Base-by-base conservation (phyloP, 108 stramenopile species). In the Halocafeteria seosinensis region DNA sequence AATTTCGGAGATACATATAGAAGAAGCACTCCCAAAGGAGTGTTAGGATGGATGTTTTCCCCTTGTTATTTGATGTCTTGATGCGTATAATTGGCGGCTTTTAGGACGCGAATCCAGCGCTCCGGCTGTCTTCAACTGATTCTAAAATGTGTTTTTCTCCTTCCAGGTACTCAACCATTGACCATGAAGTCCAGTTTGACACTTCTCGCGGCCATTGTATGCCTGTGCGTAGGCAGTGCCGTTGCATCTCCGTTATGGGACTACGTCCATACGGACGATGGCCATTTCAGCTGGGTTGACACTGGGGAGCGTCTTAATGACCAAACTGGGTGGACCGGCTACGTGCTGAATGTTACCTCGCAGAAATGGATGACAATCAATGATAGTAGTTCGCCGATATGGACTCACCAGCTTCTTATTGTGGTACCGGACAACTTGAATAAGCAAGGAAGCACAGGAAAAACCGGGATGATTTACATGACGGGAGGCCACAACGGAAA, bases 271-370 rank as follows among this genome's bases (percentile, higher is more conserved):
- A n/a, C 17, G 21, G 34, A 4, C 13, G 57, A 26, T 21, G 57
- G 13, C 27, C 13, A 11, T 17, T 59, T 17, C 57, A 30, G 13
- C 34, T 59, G 28, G 27, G 2, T 27, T 35, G 12, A 6, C 2
- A 59, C 57, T 3, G 57, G 57, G 34, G 34, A n/a, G 34, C 2
- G 2, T 33, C n/a, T 24, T 21, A 59, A 59, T 35, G 25, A 30
- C 17, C 34, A 33, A 3, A 35, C 21, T n/a, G 12, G 12, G 9
- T 55, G 53, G 53, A 55, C 65, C 1, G 64, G 50, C 21, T 62
- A 72, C 61, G 5, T 65, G 25, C 34, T 72, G 42, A 72, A 72
- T 50, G 36, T 72, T 66, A 72, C 71, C 23, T 34, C 30, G 28
- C 60, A 51, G 37, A 28, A 55, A 17, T 72, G 71, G 71, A 26